Percentiles rank a stretch among this genome's conserved stretches.
phyloP scores from a whole-genome alignment of 768 basidiomycete genomes.

The Asterophora lycoperdoides region DNA sequence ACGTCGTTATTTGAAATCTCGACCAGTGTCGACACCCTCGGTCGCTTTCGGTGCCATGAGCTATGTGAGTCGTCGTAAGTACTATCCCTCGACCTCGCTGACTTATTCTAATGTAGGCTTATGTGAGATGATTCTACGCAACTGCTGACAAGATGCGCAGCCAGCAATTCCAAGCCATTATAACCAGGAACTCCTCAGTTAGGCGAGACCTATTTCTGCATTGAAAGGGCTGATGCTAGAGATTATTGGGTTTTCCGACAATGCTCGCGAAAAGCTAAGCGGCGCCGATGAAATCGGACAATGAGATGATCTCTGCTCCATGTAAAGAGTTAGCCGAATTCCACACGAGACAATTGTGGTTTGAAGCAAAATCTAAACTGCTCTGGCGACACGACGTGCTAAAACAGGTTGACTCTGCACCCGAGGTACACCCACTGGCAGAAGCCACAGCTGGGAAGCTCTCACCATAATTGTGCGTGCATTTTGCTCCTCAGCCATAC shows the following conservation, averaged over 20 bases:
- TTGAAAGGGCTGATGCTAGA: neutral
- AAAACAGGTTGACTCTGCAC: constrained; percentile 46
- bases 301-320: too few relatives aligned
- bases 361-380: too few relatives aligned
- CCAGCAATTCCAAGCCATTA: constrained; percentile 50
- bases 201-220: constrained; percentile 34
- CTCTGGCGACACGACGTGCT: neutral
- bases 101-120: constrained; percentile 39
- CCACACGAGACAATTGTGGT: too few relatives aligned
- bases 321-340: too few relatives aligned
- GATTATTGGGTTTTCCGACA: too few relatives aligned
- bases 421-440: constrained; percentile 64
- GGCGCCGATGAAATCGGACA: too few relatives aligned
- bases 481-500: neutral
- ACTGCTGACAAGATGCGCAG: constrained; percentile 19
- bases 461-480: constrained; percentile 58
- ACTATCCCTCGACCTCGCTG: neutral
- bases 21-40: neutral
- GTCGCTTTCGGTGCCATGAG: constrained; percentile 78
- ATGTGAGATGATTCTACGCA: constrained; percentile 24
- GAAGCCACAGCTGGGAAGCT: constrained; percentile 70
- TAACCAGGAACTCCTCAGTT: constrained; percentile 62
- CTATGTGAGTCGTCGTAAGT: constrained; percentile 47
- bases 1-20: neutral
- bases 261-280: too few relatives aligned